Conservation (phyloP, 768 basidiomycete species). For the Zangia roseola region DNA sequence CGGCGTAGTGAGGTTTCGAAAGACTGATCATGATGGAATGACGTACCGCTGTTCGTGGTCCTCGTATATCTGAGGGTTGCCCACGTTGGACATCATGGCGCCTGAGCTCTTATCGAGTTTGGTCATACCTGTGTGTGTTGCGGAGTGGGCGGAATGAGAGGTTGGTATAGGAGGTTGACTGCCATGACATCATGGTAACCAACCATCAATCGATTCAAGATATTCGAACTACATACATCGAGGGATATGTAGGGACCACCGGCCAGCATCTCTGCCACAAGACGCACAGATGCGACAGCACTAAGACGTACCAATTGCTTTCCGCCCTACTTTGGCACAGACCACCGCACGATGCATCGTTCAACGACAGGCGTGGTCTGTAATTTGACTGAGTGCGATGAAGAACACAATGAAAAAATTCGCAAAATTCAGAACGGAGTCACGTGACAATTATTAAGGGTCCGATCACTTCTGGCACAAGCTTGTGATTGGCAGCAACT, state of each 20-base stretch:
- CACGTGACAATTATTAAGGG: too few species aligned
- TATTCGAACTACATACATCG: too few species aligned
- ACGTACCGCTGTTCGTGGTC: slow-evolving; percentile 48
- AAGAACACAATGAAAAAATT: slow-evolving; percentile 2
- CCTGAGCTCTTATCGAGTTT: slow-evolving; percentile 19
- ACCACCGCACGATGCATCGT: slow-evolving; percentile 24
- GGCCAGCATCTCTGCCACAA: slow-evolving; percentile 25
- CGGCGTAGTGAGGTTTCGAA: slow-evolving; percentile 4
- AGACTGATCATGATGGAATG: neutral
- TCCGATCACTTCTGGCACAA: too few species aligned
- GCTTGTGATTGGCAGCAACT: too few species aligned
- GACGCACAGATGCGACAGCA: slow-evolving; percentile 27
- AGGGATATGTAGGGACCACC: slow-evolving; percentile 29
- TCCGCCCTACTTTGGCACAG: slow-evolving; percentile 37
- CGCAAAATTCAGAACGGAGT: neutral
- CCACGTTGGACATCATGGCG: slow-evolving; percentile 51
- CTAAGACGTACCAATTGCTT: slow-evolving; percentile 30
- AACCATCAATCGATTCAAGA: neutral
- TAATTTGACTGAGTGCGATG: slow-evolving; percentile 37
- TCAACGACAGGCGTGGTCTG: slow-evolving; percentile 20
- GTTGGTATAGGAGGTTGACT: slow-evolving; percentile 4
- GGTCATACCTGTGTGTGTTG: slow-evolving; percentile 16
- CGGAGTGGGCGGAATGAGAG: neutral
- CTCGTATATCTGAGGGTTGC: slow-evolving; percentile 48
- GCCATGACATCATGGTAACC: slow-evolving; percentile 15